A percentile compares a stretch with the other conserved stretches of the same genome.
These are phyloP conservation scores for Candida awuae DNA, from an alignment of 805 yeast species.

Conservation along the genomic window DNA sequence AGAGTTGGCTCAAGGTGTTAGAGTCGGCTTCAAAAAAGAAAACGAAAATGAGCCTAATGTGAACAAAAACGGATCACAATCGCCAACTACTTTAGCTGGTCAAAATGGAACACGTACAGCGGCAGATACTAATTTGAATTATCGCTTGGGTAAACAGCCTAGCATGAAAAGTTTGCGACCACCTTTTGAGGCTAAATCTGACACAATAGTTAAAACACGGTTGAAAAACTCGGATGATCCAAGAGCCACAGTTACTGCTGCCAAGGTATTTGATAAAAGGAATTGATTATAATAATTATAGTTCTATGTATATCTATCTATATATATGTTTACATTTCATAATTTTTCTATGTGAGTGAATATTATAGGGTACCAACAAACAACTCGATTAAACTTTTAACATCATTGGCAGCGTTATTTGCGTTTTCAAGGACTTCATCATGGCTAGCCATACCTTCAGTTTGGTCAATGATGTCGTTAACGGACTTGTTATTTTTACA, in stretches of 20 bases:
- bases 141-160: too few species aligned
- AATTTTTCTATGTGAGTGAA: background rate
- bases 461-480: slow-evolving; percentile 34
- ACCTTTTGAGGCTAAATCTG: too few species aligned
- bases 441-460: slow-evolving; percentile 79
- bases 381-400: slow-evolving; percentile 58
- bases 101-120: too few species aligned
- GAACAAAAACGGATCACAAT: too few species aligned
- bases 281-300: background rate
- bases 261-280: slow-evolving; percentile 7
- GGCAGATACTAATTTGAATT: too few species aligned
- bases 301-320: background rate
- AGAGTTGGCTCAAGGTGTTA: slow-evolving; percentile 6
- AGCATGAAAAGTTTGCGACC: too few species aligned
- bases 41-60: background rate
- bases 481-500: slow-evolving; percentile 16
- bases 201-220: background rate
- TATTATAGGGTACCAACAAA: slow-evolving; percentile 32
- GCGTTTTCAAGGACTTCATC: slow-evolving; percentile 88
- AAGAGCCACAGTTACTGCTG: slow-evolving; percentile 8
- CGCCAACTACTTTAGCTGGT: too few species aligned
- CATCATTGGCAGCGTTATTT: slow-evolving; percentile 70
- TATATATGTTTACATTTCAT: background rate
- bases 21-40: slow-evolving; percentile 1
- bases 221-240: background rate